Evolutionary conservation across 768 basidiomycete species (phyloP).

Genomic region (Boletellus emodensis): DNA sequence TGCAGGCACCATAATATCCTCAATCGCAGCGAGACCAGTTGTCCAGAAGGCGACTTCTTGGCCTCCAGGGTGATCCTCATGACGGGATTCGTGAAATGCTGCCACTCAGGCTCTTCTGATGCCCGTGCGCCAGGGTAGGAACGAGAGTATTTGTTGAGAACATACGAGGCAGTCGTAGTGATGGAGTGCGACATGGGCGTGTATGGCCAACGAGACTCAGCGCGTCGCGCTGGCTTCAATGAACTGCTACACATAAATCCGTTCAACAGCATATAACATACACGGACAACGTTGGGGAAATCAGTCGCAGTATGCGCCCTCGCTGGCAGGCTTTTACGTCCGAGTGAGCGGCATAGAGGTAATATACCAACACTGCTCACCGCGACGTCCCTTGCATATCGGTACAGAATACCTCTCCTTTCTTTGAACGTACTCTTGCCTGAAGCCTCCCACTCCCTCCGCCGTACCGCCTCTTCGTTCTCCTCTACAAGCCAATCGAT

Average conservation of each 20-base stretch:
- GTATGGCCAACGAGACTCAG: neutral
- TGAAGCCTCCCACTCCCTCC: constrained; percentile 64
- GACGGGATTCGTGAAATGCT: constrained; percentile 70
- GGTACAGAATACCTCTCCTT: constrained; percentile 67
- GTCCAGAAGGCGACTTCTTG: constrained; percentile 44
- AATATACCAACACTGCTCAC: constrained; percentile 46
- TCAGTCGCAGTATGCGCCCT: constrained; percentile 80
- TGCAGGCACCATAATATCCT: constrained; percentile 63
- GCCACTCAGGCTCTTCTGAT: constrained; percentile 54
- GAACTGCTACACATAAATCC: constrained; percentile 3
- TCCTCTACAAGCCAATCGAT: constrained; percentile 75
- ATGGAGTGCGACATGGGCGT: constrained; percentile 36
- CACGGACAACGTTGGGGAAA: neutral
- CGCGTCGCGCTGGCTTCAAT: neutral
- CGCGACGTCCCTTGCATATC: constrained; percentile 84
- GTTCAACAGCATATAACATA: constrained; percentile 1
- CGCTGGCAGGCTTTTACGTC: constrained; percentile 62
- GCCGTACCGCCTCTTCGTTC: constrained; percentile 57
- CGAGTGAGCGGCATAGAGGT: constrained; percentile 3
- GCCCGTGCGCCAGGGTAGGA: constrained; percentile 42
- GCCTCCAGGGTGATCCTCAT: constrained; percentile 62
- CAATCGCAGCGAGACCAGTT: constrained; percentile 60
- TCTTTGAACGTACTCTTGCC: constrained; percentile 62
- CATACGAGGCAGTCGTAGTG: constrained; percentile 54
- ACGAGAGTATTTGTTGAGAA: constrained; percentile 63